Evolutionary conservation across 1,139 yeast genomes (phyloP).

Genomic region (Zygoascus sp.): DNA sequence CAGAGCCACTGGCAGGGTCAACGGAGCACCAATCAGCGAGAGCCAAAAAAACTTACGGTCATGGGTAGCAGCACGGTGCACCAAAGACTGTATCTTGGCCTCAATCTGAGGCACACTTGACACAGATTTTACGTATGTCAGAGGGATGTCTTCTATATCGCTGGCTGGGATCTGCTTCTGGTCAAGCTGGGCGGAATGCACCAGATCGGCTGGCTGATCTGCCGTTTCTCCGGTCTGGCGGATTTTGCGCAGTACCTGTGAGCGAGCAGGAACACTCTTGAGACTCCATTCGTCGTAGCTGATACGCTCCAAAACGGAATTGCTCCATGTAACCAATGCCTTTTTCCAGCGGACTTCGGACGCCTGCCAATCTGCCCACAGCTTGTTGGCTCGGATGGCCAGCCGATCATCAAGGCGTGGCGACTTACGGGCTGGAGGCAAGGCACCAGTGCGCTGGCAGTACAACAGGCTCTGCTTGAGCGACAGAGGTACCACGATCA

Average conservation of each 20-base stretch:
- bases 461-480: constrained; percentile 28
- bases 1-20: constrained; percentile 74
- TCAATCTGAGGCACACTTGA: not conserved
- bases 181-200: constrained; percentile 1
- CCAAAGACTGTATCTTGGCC: constrained; percentile 30
- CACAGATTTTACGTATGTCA: constrained; percentile 6
- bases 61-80: constrained; percentile 37
- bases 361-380: constrained; percentile 43
- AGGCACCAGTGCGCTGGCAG: constrained; percentile 27
- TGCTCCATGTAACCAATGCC: constrained; percentile 41
- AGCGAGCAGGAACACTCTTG: constrained; percentile 45
- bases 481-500: constrained; percentile 30
- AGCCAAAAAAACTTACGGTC: constrained; percentile 45
- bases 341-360: constrained; percentile 43
- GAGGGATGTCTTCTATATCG: constrained; percentile 14
- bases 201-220: constrained; percentile 1
- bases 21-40: constrained; percentile 64
- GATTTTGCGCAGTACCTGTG: constrained; percentile 23
- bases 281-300: constrained; percentile 53
- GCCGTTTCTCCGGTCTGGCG: not conserved
- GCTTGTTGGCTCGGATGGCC: constrained; percentile 43
- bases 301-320: constrained; percentile 40
- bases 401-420: constrained; percentile 42
- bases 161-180: constrained; percentile 2
- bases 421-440: constrained; percentile 27